Evolutionary conservation across 176 grass and related monocot species (phyloP), one percentile per base, ranked within the genome.

Genomic region (Musa beccarii): DNA sequence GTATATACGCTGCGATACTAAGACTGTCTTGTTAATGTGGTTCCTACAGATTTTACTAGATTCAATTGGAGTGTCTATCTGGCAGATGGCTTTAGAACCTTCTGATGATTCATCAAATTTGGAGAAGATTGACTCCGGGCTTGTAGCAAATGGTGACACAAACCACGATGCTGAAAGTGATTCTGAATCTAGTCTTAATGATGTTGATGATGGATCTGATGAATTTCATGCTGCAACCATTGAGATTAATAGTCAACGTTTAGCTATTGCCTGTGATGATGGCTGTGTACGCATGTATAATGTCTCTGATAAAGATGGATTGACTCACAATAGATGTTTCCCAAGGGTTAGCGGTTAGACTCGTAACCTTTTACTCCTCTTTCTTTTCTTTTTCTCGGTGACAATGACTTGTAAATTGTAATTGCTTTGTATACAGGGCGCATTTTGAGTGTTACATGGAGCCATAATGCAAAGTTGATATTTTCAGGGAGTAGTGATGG

Each of bases 401-500:
- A 34, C 24, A 50, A 64, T 53, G 20, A 65, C 1, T 25, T 63
- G 10, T 7, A 16, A 65, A 1, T 25, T 63, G 10, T 7, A 16
- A 24, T 72, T 67, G 54, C 43, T 72, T 62, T 80, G 49, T 11
- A 50, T 69, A 17, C 88, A 99, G 95, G 90, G 23, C 82, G 88
- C 51, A 85, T 89, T 76, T 81, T 99, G 85, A 94, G 95, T 51
- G 84, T 99, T 77, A 81, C 91, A 50, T 99, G 95, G 95, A 94
- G 90, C 82, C 86, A 83, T 81, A 34, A 92, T 75, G 81, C 81
- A 2, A 92, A 88, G 81, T 86, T 79, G 25, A 72, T 99, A 87
- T 94, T 91, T 81, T 92, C 90, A 21, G 91, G 95, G 73, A 94
- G 95, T 66, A 89, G 86, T 25, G 91, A 99, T 71, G 95, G 95